Evolutionary conservation across 2,329 filamentous ascomycete species (phyloP), one percentile per base, ranked within the genome.

Genomic region (Botryotinia convoluta): DNA sequence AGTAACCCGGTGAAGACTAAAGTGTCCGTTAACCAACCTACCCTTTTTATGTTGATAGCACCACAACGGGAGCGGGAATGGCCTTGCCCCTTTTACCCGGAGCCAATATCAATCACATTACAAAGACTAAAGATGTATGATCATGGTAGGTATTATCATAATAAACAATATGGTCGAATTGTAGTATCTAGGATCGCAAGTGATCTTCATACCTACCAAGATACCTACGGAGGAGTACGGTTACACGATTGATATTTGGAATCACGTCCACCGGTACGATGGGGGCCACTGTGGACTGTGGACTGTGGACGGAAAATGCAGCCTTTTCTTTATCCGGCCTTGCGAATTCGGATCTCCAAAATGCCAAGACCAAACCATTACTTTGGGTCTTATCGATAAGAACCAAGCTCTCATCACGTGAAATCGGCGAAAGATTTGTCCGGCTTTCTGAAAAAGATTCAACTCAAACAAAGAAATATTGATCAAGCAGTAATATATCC

Each of bases 381-480:
- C 39, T 14, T 2, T 18, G 54, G 39, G 59, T 37, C 70, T 72
- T 72, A 72, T 72, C 70, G 70, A 72, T 72, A 72, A 72, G 70
- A 48, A 10, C 2, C 32, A 12, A 5, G 29, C 12, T 20, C 12
- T 12, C 37, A 61, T 35, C 67, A 69, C 54, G 54, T 69, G 64
- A 9, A 3, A 16, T 32, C 69, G 69, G 69, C 14, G 39, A 72
- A 72, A 72, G 29, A 48, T 68, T 72, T 67, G 22, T 67, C 70
- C 70, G 70, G 35, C 32, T 29, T 39, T 64, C 39, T 5, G 45
- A 42, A 64, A 71, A 71, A 65, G 44, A 45, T 64, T 71, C 69
- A 71, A 26, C 60, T 14, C 32, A 42, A 68, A 45, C 35, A 68
- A 42, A 68, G 64, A 68, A 57, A 35, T 54, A 39, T 67, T 67